These are phyloP conservation scores for Chlorella sp. DNA, from an alignment of 139 green algal species.

Conservation along the genomic window DNA sequence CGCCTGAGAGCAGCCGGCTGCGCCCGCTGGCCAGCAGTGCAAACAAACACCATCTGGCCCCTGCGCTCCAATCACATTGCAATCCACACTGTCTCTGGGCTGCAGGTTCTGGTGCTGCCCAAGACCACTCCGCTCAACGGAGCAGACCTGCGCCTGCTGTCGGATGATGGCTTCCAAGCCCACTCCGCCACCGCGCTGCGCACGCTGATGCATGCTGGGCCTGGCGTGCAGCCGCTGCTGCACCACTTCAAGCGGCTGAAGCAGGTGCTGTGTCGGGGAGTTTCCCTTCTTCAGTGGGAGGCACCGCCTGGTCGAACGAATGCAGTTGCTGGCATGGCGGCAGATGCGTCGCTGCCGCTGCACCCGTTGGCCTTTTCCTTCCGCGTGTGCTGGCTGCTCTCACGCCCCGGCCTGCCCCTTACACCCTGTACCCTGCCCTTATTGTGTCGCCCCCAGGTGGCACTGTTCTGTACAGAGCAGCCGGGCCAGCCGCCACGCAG, in stretches of 20 bases:
- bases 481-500: neutral
- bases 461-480: neutral
- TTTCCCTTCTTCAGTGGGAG: no score
- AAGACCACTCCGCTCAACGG: neutral
- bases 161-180: neutral
- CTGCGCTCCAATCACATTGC: neutral
- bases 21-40: no score
- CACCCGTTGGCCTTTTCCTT: no score
- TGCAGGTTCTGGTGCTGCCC: conserved; percentile 22
- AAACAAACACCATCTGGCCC: no score
- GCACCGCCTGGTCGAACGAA: no score
- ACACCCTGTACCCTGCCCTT: no score
- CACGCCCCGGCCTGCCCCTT: no score
- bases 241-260: conserved; percentile 18
- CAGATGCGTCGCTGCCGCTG: no score
- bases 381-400: no score
- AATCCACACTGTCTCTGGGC: no score
- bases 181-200: conserved; percentile 19
- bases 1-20: no score
- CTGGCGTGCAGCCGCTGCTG: neutral
- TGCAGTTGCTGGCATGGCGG: no score
- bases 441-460: neutral
- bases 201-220: conserved; percentile 10
- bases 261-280: conserved; percentile 5
- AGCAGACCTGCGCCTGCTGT: conserved; percentile 11